Evolutionary conservation across 2,329 filamentous ascomycete genomes (phyloP).

Genomic region (Didymella glomerata): DNA sequence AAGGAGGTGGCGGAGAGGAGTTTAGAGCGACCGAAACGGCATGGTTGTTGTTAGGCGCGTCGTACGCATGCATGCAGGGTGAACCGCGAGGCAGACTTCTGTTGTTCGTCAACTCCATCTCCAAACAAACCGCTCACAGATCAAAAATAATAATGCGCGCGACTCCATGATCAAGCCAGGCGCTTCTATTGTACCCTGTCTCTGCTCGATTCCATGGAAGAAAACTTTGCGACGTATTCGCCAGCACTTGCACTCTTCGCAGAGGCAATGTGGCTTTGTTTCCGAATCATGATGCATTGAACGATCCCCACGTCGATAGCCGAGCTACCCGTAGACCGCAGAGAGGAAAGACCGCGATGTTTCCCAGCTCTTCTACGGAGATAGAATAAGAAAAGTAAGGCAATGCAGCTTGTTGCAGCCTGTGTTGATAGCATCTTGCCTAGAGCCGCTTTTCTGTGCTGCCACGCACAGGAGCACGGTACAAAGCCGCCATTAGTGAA

Average conservation of each 20-base stretch:
- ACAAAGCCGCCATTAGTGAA: neutral
- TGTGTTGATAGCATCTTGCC: neutral
- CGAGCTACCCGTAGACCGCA: constrained; percentile 1
- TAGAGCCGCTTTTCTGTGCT: neutral
- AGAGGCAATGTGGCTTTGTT: neutral
- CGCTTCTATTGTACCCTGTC: too few species aligned
- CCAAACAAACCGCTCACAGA: neutral
- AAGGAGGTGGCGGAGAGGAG: neutral
- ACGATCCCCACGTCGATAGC: neutral
- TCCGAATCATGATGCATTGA: neutral
- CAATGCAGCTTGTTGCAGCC: neutral
- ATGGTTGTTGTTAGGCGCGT: constrained; percentile 7
- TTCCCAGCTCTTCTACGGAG: neutral
- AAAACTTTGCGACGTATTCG: neutral
- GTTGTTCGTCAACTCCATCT: neutral
- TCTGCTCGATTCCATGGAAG: neutral
- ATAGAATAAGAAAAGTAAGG: neutral
- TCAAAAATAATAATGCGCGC: neutral
- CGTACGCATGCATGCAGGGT: constrained; percentile 11
- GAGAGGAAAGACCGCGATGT: neutral
- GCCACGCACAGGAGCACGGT: neutral
- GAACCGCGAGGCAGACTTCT: constrained; percentile 19
- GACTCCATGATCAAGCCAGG: neutral
- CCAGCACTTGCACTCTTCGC: neutral
- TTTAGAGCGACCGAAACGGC: neutral